Base-by-base conservation (phyloP, 345 rosid genomes). In the Triadica sebifera region DNA sequence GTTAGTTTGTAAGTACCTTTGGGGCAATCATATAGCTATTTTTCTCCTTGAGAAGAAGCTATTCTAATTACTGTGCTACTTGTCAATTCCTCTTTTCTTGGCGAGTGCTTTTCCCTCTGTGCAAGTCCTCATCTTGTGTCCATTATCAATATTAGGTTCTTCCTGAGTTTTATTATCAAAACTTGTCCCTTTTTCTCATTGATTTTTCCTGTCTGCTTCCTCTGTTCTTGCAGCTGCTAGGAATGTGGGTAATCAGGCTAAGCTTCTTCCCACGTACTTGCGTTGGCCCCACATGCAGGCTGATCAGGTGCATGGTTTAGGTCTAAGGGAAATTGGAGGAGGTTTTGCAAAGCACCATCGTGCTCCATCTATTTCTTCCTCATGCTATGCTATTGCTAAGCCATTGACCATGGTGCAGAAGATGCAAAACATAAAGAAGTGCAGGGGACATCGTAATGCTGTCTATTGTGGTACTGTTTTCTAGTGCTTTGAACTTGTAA, bases 211-310 rank as follows among this genome's bases (percentile, higher is more conserved):
- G 37, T 43, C 50, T 61, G 15, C 10, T 19, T 58, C 80, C 38
- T 75, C 70, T 15, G 0, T 19, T 65, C 61, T 80, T 78, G 78
- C 77, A 88, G 94, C 82, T 84, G 89, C 79, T 55, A 84, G 70
- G 77, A 78, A 57, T 69, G 46, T 51, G 64, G 4, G 58, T 59
- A 49, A 77, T 29, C 83, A 79, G 83, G 78, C 63, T 24, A 85
- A 81, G 73, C 70, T 39, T 74, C 87, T 88, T 49, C 93, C 97
- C 78, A 67, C 77, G 75, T 66, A 86, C 82, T 79, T 96, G 89
- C 93, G 94, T 57, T 96, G 99, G 99, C 99, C 99, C 82, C 99
- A 96, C 77, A 88, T 81, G 78, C 93, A 77, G 56, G 92, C 90
- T 65, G 93, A 91, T 86, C 99, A 91, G 84, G 93, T 91, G 78